phyloP scores from a whole-genome alignment of 2,329 filamentous ascomycete genomes.

The Aureobasidium uvarum region DNA sequence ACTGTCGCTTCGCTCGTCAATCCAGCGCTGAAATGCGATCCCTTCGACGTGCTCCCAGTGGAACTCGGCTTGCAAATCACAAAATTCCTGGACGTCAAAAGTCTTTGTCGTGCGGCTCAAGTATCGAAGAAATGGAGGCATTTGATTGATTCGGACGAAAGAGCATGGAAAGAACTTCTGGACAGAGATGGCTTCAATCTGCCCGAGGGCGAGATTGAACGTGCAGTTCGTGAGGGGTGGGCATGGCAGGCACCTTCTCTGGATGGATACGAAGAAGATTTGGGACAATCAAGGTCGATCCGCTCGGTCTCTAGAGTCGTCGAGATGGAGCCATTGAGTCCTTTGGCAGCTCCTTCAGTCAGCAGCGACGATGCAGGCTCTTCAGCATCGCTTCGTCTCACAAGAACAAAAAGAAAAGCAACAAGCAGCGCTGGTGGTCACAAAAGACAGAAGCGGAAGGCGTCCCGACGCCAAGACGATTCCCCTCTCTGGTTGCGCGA shows the following conservation, averaged over 20 bases:
- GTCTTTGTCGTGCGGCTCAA: conserved; percentile 84
- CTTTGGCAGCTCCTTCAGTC: conserved; percentile 21
- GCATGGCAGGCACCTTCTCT: conserved; percentile 82
- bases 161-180: conserved; percentile 90
- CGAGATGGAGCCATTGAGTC: conserved; percentile 12
- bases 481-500: conserved; percentile 49
- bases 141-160: conserved; percentile 88
- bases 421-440: conserved; percentile 41
- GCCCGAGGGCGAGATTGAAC: conserved; percentile 76
- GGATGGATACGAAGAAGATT: conserved; percentile 75
- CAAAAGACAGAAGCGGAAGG: conserved; percentile 59
- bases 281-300: conserved; percentile 56
- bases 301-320: conserved; percentile 31
- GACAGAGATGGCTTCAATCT: conserved; percentile 79
- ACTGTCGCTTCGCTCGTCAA: conserved; percentile 89
- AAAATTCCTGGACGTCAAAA: conserved; percentile 78
- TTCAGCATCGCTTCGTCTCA: conserved; percentile 33
- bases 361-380: conserved; percentile 30
- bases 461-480: conserved; percentile 45
- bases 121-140: conserved; percentile 94
- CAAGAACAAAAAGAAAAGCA: conserved; percentile 43
- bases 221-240: conserved; percentile 89
- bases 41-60: conserved; percentile 75
- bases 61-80: conserved; percentile 88
- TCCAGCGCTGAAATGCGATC: conserved; percentile 91